Base-by-base conservation (phyloP, 73 alveolate species). In the Effrenium voratum region DNA sequence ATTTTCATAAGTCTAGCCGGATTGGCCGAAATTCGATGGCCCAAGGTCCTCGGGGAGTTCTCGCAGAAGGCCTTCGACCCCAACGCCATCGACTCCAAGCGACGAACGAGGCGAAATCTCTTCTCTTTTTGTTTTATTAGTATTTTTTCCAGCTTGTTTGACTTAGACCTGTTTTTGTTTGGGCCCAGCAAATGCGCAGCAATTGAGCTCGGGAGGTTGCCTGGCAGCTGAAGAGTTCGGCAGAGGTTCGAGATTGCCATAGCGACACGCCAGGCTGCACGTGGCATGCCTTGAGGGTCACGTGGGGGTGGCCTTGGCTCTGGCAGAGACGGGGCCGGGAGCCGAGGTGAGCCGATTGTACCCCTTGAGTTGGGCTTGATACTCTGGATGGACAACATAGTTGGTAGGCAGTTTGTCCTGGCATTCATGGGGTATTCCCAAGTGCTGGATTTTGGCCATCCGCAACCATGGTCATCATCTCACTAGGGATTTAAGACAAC, bases 211-310 rank as follows among this genome's bases (percentile, higher is more conserved):
- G 2, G 34, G 30, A 4, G 59, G n/a, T 45, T 22, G 41, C 55
- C 40, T 44, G 94, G 55, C 26, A 93, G n/a, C n/a, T n/a, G n/a
- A 52, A 12, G 63, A 8, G 26, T 52, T 32, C 75, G 15, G 75
- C 38, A 24, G n/a, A 22, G 34, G 75, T 60, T 8, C 75, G 30
- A 32, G 4, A 32, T 73, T 41, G 88, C 3, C 55, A 1, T 44
- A 24, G 30, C 84, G 50, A 13, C 32, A 0, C 47, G 38, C 63
- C 50, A 76, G 97, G 97, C 83, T 90, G 47, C 99, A 99, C 79
- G 99, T 99, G 50, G 99, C 99, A 41, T 94, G 99, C n/a, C 44
- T 91, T 43, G 99, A 99, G 50, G 99, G 99, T 44, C 99, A 97
- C 79, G 94, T 83, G 0, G 99, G 99, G 49, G 99, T 99, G 28